Conservation (phyloP, 2,329 filamentous ascomycete species). For the Aspergillus carbonarius region DNA sequence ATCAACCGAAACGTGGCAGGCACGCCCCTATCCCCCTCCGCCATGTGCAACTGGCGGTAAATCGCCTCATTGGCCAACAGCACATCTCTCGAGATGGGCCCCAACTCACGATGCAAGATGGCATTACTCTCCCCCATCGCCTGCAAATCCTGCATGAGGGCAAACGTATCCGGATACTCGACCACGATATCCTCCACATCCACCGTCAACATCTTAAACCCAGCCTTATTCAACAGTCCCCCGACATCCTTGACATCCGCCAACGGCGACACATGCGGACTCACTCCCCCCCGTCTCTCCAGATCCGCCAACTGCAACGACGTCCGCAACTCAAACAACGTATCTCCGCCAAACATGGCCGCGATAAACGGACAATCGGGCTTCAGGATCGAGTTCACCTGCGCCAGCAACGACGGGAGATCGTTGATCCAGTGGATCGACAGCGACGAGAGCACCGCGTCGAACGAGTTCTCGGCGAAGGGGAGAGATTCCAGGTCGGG, state of each 20-base stretch:
- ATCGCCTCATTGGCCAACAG: conserved; percentile 84
- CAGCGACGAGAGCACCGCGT: conserved; percentile 84
- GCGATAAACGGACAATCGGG: conserved; percentile 90
- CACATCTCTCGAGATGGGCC: conserved; percentile 75
- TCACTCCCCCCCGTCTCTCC: conserved; percentile 86
- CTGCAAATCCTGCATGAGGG: conserved; percentile 90
- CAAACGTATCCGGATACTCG: conserved; percentile 85
- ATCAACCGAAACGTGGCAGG: conserved; percentile 94
- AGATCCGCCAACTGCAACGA: conserved; percentile 89
- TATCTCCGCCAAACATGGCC: conserved; percentile 95
- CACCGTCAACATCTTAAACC: conserved; percentile 94
- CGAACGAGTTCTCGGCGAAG: conserved; percentile 74
- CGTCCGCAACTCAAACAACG: conserved; percentile 87
- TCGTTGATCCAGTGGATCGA: conserved; percentile 98
- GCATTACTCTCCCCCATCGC: conserved; percentile 96
- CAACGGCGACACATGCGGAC: conserved; percentile 84
- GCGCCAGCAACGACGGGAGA: conserved; percentile 76
- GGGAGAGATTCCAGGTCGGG: conserved; percentile 66
- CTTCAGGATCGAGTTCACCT: conserved; percentile 84
- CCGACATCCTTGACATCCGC: conserved; percentile 92
- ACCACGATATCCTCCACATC: conserved; percentile 97
- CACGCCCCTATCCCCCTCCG: conserved; percentile 63
- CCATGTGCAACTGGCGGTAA: conserved; percentile 82
- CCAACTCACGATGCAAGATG: conserved; percentile 78
- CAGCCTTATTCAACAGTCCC: conserved; percentile 78